These are phyloP conservation scores for Trichoderma erinaceum DNA, from an alignment of 495 filamentous ascomycete genomes.

Conservation along the genomic window DNA sequence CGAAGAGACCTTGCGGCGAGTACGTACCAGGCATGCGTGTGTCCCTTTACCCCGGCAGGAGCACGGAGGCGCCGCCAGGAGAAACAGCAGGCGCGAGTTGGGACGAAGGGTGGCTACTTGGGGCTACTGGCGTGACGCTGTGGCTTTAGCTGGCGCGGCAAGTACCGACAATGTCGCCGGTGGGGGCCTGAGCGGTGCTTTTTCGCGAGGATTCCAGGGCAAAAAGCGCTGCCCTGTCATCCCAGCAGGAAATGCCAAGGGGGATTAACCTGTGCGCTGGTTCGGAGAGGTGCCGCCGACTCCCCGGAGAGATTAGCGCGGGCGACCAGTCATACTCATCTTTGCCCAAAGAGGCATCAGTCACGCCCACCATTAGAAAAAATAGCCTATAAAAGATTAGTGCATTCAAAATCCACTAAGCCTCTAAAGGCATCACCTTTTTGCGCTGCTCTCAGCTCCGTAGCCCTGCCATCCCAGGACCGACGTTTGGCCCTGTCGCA, in stretches of 20 bases:
- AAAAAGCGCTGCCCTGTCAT: neutral
- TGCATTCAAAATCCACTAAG: neutral
- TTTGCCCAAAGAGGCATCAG: neutral
- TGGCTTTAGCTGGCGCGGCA: too few species aligned
- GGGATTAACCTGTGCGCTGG: slow-evolving; percentile 4
- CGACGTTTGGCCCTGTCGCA: neutral
- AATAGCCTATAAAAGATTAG: neutral
- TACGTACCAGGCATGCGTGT: neutral
- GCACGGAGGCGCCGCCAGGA: slow-evolving; percentile 11
- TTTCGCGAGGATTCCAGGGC: slow-evolving; percentile 1
- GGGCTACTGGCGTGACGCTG: neutral
- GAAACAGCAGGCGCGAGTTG: neutral
- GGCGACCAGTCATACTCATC: neutral
- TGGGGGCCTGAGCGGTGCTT: too few species aligned
- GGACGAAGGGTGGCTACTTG: neutral
- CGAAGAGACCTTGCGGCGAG: neutral
- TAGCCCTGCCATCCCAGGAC: slow-evolving; percentile 10
- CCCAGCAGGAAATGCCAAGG: neutral
- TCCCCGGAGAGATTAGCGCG: slow-evolving; percentile 13
- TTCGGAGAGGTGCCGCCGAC: slow-evolving; percentile 11
- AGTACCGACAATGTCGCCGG: too few species aligned
- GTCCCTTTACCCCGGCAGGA: neutral
- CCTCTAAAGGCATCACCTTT: neutral
- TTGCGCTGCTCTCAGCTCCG: slow-evolving; percentile 4
- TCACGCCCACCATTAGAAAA: neutral